These are phyloP conservation scores for Moesziomyces globuligerus DNA, from an alignment of 1,284 basidiomycete species.

Conservation along the genomic window DNA sequence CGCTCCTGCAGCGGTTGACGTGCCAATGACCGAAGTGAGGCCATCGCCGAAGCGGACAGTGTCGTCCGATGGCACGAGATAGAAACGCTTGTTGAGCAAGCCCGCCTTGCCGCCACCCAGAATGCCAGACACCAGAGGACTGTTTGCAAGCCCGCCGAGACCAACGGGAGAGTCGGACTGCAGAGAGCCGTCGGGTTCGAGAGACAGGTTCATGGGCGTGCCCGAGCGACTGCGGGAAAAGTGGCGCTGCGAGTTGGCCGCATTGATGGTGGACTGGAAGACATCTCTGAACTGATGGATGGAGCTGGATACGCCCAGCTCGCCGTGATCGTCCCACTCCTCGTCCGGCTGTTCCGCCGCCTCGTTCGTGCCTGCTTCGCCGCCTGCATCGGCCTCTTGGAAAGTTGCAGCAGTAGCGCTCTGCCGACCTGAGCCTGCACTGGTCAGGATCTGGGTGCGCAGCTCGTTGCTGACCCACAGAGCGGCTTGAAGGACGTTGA, in stretches of 20 bases:
- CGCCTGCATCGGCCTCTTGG: slow-evolving; percentile 19
- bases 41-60: slow-evolving; percentile 83
- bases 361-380: slow-evolving; percentile 13
- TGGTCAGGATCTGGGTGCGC: slow-evolving; percentile 42
- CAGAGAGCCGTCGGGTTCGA: slow-evolving; percentile 11
- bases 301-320: slow-evolving; percentile 51
- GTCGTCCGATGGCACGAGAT: slow-evolving; percentile 78
- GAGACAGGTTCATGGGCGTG: slow-evolving; percentile 10
- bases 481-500: slow-evolving; percentile 52
- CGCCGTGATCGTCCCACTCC: slow-evolving; percentile 28
- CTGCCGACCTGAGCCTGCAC: slow-evolving; percentile 3
- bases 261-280: slow-evolving; percentile 16
- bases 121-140: slow-evolving; percentile 39
- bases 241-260: slow-evolving; percentile 12
- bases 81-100: slow-evolving; percentile 70
- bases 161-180: slow-evolving; percentile 9
- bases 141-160: slow-evolving; percentile 43
- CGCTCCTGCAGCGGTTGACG: slow-evolving; percentile 2
- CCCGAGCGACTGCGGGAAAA: slow-evolving; percentile 27
- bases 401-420: neutral
- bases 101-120: slow-evolving; percentile 27
- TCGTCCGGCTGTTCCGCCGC: slow-evolving; percentile 1
- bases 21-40: slow-evolving; percentile 68
- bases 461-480: slow-evolving; percentile 59
- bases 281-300: slow-evolving; percentile 45